Evolutionary conservation across 768 basidiomycete species (phyloP).

Genomic region (Lactarius quietus): DNA sequence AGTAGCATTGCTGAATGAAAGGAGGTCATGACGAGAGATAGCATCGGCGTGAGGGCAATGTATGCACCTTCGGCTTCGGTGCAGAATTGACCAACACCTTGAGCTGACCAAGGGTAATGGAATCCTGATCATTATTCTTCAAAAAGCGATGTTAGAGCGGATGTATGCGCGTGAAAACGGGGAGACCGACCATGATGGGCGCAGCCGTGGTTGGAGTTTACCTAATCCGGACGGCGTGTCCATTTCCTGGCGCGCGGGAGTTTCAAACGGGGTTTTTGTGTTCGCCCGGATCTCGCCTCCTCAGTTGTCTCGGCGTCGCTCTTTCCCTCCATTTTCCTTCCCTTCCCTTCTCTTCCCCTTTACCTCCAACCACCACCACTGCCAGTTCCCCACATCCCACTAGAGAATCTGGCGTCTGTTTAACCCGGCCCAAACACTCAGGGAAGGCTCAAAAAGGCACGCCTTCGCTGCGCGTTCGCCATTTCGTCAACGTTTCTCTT

Average conservation of each 20-base stretch:
- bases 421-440: conserved; percentile 17
- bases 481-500: conserved; percentile 34
- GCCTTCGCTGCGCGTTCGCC: conserved; percentile 94
- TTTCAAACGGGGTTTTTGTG: conserved; percentile 21
- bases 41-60: conserved; percentile 1
- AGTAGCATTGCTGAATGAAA: conserved; percentile 66
- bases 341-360: conserved; percentile 28
- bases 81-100: conserved; percentile 65
- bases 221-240: conserved; percentile 10
- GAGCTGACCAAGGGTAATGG: conserved; percentile 78
- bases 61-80: conserved; percentile 72
- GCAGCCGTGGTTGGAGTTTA: neutral
- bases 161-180: neutral
- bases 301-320: conserved; percentile 21
- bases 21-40: conserved; percentile 9
- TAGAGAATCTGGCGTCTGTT: conserved; percentile 16
- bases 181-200: conserved; percentile 15
- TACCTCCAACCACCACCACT: conserved; percentile 29
- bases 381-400: conserved; percentile 22
- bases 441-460: conserved; percentile 63
- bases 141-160: neutral
- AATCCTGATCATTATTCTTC: conserved; percentile 47
- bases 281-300: conserved; percentile 28
- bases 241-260: conserved; percentile 13
- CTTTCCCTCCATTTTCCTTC: conserved; percentile 28